phyloP scores from a whole-genome alignment of 495 filamentous ascomycete species.

The Thermothielavioides terrestris region DNA sequence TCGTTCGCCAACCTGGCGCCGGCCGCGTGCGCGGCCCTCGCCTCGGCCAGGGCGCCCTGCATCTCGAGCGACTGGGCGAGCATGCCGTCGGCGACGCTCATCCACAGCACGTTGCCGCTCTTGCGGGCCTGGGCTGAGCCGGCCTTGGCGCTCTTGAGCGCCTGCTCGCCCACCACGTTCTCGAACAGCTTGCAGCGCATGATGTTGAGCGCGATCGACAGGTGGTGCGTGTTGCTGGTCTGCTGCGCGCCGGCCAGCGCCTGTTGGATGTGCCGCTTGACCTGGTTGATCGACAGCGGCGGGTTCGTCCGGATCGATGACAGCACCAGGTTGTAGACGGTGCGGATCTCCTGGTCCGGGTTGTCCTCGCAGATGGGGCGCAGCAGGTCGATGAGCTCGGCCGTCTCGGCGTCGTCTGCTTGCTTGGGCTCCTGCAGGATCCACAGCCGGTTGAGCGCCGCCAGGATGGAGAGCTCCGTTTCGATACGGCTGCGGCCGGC shows the following conservation, averaged over 20 bases:
- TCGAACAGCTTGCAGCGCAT: slow-evolving; percentile 83
- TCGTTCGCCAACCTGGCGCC: slow-evolving; percentile 26
- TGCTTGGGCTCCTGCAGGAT: slow-evolving; percentile 63
- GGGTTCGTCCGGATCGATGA: slow-evolving; percentile 54
- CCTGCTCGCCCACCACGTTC: slow-evolving; percentile 79
- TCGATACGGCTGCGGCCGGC: slow-evolving; percentile 43
- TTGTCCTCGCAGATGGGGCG: slow-evolving; percentile 59
- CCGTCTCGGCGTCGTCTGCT: slow-evolving; percentile 39
- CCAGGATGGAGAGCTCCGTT: slow-evolving; percentile 66
- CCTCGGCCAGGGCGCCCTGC: slow-evolving; percentile 60
- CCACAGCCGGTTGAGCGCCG: slow-evolving; percentile 70
- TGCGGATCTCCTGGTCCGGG: slow-evolving; percentile 62
- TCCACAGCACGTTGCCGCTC: slow-evolving; percentile 73
- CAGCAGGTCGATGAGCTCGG: slow-evolving; percentile 52
- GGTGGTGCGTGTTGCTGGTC: slow-evolving; percentile 65
- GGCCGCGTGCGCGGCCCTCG: slow-evolving; percentile 28
- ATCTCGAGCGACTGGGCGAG: slow-evolving; percentile 64
- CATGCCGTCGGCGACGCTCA: slow-evolving; percentile 73
- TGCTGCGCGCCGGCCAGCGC: slow-evolving; percentile 42
- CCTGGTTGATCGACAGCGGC: slow-evolving; percentile 51
- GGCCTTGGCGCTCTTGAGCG: slow-evolving; percentile 76
- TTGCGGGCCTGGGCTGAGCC: slow-evolving; percentile 65
- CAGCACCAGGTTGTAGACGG: slow-evolving; percentile 70
- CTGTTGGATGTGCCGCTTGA: slow-evolving; percentile 67
- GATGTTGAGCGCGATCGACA: slow-evolving; percentile 72